These are phyloP conservation scores for Ustilago trichophora DNA, from an alignment of 1,284 basidiomycete genomes.

Conservation along the genomic window DNA sequence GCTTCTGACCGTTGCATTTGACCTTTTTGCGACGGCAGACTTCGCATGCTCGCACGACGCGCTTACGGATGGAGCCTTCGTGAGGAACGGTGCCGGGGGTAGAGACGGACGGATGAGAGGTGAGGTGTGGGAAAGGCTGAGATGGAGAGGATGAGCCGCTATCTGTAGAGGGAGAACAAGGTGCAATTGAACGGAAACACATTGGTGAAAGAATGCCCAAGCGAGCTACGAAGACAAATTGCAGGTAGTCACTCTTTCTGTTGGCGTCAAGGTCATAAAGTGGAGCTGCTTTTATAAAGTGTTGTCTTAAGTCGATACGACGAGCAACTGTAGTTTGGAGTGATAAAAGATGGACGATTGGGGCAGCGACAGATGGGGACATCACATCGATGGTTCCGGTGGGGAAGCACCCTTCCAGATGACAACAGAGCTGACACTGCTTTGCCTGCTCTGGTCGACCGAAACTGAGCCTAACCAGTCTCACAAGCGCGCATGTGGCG, in stretches of 20 bases:
- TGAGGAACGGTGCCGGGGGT: background rate
- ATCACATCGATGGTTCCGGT: no score
- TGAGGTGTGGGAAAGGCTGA: background rate
- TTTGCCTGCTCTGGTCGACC: conserved; percentile 9
- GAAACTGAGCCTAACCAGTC: conserved; percentile 23
- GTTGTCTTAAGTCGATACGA: no score
- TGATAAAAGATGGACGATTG: no score
- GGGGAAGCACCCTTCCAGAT: no score
- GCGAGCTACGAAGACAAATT: background rate
- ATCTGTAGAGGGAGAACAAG: conserved; percentile 2
- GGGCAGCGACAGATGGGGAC: no score
- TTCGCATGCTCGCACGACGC: conserved; percentile 47
- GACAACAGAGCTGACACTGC: no score
- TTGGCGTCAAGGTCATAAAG: background rate
- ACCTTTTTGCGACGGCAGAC: conserved; percentile 53
- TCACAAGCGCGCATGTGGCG: background rate
- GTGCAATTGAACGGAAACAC: conserved; percentile 7
- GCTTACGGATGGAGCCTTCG: conserved; percentile 34
- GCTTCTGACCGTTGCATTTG: conserved; percentile 52
- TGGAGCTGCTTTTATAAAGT: no score
- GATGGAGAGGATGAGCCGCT: conserved; percentile 6
- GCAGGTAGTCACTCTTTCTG: background rate
- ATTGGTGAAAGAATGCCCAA: background rate
- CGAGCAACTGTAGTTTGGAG: no score
- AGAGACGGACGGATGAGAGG: background rate